These are phyloP conservation scores for Hymenoscyphus linearis DNA, from an alignment of 2,329 filamentous ascomycete species.

Conservation along the genomic window DNA sequence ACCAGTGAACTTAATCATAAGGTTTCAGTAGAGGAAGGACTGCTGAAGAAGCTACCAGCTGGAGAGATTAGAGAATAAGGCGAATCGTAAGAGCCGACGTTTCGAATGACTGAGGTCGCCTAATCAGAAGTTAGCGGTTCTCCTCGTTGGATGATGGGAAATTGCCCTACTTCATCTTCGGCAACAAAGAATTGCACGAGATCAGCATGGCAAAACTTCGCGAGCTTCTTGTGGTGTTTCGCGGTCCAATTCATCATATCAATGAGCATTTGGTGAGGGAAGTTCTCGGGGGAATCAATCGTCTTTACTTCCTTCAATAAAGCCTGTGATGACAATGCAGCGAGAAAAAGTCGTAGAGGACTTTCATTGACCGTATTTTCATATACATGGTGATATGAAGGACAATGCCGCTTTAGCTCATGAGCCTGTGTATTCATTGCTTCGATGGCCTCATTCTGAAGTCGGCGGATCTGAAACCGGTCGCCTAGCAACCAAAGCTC, in stretches of 20 bases:
- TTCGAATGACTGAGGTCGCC: neutral
- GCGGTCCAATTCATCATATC: conserved; percentile 1
- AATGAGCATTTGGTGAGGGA: conserved; percentile 1
- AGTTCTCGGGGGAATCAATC: neutral
- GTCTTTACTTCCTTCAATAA: neutral
- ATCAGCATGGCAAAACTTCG: neutral
- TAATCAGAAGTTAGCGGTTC: neutral
- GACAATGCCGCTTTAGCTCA: neutral
- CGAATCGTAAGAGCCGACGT: no score
- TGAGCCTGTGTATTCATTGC: neutral
- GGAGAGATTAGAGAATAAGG: neutral
- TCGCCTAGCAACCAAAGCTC: conserved; percentile 1
- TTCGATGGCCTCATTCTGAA: conserved; percentile 5
- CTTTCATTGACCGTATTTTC: conserved; percentile 2
- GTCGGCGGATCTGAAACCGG: neutral
- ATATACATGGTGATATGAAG: neutral
- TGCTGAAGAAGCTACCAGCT: neutral
- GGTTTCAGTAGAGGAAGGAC: neutral
- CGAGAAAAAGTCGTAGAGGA: conserved; percentile 3
- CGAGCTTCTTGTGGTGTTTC: neutral
- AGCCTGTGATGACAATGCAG: neutral
- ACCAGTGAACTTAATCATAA: neutral
- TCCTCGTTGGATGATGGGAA: neutral
- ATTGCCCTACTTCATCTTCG: neutral
- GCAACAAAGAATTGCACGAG: neutral